Percentiles rank a stretch among this genome's conserved stretches.
phyloP scores from a whole-genome alignment of 805 yeast genomes.

The Citeromyces matritensis region DNA sequence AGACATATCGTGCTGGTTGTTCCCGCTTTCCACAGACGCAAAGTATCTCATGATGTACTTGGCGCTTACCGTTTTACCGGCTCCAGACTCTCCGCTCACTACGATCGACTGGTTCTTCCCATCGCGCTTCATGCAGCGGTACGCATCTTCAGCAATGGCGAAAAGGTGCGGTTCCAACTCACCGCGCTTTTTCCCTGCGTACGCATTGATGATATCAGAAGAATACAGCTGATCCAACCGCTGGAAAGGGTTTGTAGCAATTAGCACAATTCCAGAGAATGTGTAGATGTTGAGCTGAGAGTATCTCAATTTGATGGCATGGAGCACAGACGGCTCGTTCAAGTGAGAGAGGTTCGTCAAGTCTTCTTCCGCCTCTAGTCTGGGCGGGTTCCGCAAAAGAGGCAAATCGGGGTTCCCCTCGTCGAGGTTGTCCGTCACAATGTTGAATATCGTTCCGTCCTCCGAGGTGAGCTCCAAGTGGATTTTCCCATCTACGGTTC shows the following conservation, averaged over 20 bases:
- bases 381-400: conserved; percentile 80
- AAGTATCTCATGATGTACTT: conserved; percentile 95
- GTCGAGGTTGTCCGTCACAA: conserved; percentile 30
- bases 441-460: conserved; percentile 25
- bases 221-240: conserved; percentile 83
- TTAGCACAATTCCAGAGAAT: conserved; percentile 90
- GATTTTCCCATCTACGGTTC: conserved; percentile 25
- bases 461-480: conserved; percentile 40
- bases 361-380: conserved; percentile 88
- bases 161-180: conserved; percentile 94
- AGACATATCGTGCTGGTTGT: conserved; percentile 51
- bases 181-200: conserved; percentile 85
- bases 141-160: conserved; percentile 97
- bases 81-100: conserved; percentile 96
- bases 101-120: conserved; percentile 85
- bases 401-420: conserved; percentile 52
- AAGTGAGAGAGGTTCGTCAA: conserved; percentile 82
- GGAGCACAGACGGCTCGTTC: conserved; percentile 92
- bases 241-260: conserved; percentile 94
- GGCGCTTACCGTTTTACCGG: conserved; percentile 96
- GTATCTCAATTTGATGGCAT: conserved; percentile 83
- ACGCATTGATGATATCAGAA: conserved; percentile 86
- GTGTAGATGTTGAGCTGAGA: conserved; percentile 86
- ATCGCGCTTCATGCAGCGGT: conserved; percentile 83
- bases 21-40: conserved; percentile 70